These are phyloP conservation scores for Trichoderma atroviride DNA, from an alignment of 2,329 filamentous ascomycete species.

Conservation along the genomic window DNA sequence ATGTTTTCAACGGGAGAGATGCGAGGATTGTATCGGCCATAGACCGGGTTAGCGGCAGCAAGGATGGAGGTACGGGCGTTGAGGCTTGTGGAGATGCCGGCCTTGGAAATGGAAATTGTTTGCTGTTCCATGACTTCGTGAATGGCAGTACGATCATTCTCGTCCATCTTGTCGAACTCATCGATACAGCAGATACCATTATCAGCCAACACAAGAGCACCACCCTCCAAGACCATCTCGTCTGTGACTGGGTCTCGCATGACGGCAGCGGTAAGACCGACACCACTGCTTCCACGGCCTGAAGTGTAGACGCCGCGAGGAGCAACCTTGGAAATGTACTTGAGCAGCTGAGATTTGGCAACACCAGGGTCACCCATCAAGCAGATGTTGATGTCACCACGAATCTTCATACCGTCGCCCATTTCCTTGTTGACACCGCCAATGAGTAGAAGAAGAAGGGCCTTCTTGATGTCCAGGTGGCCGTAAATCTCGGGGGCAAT, in stretches of 20 bases:
- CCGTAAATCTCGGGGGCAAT: slow-evolving; percentile 98
- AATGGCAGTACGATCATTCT: slow-evolving; percentile 78
- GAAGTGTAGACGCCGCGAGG: slow-evolving; percentile 88
- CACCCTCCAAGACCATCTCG: slow-evolving; percentile 82
- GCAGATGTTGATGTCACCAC: slow-evolving; percentile 98
- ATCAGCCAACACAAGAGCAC: slow-evolving; percentile 77
- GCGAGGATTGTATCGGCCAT: slow-evolving; percentile 96
- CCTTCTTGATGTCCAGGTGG: slow-evolving; percentile 97
- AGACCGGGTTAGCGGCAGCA: slow-evolving; percentile 93
- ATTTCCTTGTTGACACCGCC: slow-evolving; percentile 96
- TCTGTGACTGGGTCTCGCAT: slow-evolving; percentile 84
- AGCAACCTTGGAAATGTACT: slow-evolving; percentile 98
- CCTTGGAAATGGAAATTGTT: slow-evolving; percentile 82
- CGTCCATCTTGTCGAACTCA: slow-evolving; percentile 89
- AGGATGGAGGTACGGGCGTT: slow-evolving; percentile 96
- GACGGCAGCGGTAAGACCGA: slow-evolving; percentile 79
- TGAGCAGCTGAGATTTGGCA: slow-evolving; percentile 96
- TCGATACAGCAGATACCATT: slow-evolving; percentile 87
- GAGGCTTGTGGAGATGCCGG: slow-evolving; percentile 72
- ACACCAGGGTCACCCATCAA: slow-evolving; percentile 99
- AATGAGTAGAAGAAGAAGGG: slow-evolving; percentile 89
- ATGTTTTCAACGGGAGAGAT: slow-evolving; percentile 99
- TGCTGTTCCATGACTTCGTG: slow-evolving; percentile 91
- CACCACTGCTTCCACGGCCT: slow-evolving; percentile 77
- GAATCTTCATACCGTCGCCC: slow-evolving; percentile 97